Evolutionary conservation across 345 rosid species (phyloP).

Genomic region (Physaria fendleri): DNA sequence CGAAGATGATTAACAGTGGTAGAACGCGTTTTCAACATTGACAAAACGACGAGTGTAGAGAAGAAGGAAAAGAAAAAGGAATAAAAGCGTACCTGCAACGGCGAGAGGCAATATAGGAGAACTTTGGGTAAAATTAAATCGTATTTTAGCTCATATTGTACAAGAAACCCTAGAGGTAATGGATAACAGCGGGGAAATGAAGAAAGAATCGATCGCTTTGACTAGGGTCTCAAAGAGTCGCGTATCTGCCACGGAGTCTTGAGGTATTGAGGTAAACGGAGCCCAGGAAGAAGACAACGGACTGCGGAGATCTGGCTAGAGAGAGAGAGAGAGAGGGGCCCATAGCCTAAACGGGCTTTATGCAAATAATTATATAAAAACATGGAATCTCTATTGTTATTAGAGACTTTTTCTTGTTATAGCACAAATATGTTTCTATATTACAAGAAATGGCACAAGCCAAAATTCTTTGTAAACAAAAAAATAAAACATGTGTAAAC

Average conservation of each 20-base stretch:
- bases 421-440: too few species aligned
- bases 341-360: too few species aligned
- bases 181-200: neutral
- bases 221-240: neutral
- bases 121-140: slow-evolving; percentile 3
- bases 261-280: neutral
- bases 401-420: too few species aligned
- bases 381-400: too few species aligned
- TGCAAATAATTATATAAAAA: too few species aligned
- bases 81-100: slow-evolving; percentile 1
- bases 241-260: slow-evolving; percentile 3
- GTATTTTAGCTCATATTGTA: slow-evolving; percentile 12
- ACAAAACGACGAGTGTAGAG: neutral
- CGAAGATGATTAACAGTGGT: neutral
- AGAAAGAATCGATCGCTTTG: slow-evolving; percentile 7
- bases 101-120: neutral
- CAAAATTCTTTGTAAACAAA: too few species aligned
- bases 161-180: slow-evolving; percentile 12
- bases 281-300: slow-evolving; percentile 3
- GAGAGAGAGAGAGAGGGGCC: neutral
- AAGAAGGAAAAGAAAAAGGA: neutral
- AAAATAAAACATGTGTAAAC: too few species aligned
- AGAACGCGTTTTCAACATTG: slow-evolving; percentile 1
- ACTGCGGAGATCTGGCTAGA: slow-evolving; percentile 8
- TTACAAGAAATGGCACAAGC: too few species aligned